A percentile compares a stretch with the other conserved stretches of the same genome.
Evolutionary conservation across 306 rosid genomes (phyloP).

Genomic region (Lagenaria siceraria): DNA sequence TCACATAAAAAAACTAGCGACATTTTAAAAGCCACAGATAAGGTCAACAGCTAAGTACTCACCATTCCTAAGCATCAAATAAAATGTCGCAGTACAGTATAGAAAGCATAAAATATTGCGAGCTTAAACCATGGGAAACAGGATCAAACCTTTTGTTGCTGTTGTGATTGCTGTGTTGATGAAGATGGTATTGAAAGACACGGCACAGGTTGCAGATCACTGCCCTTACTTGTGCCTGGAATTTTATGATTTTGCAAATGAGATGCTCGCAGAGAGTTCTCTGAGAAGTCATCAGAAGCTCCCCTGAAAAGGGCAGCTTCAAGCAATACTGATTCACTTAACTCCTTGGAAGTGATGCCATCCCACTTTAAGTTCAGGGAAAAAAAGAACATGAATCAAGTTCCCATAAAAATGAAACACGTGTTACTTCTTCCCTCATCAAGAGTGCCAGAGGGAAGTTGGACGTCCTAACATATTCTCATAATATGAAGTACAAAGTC

Average conservation of each 20-base stretch:
- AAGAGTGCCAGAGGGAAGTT: neutral
- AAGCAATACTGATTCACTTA: constrained; percentile 50
- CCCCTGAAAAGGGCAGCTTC: constrained; percentile 48
- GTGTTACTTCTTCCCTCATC: neutral
- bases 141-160: constrained; percentile 54
- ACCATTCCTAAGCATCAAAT: neutral
- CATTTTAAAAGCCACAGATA: neutral
- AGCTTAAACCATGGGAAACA: constrained; percentile 4
- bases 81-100: neutral
- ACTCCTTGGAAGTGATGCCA: constrained; percentile 58
- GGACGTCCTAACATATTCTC: neutral
- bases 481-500: neutral
- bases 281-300: constrained; percentile 18
- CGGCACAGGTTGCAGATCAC: constrained; percentile 10
- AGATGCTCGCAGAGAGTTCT: constrained; percentile 19
- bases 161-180: constrained; percentile 26
- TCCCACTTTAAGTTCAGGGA: constrained; percentile 48
- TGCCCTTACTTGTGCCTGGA: constrained; percentile 15
- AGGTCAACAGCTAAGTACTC: neutral
- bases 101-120: neutral
- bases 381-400: constrained; percentile 1
- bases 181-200: constrained; percentile 19
- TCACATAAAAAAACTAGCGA: neutral
- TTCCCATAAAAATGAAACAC: constrained; percentile 1
- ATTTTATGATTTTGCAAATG: constrained; percentile 21